Evolutionary conservation across 192 early-diverging fungal species (phyloP), one percentile per base, ranked within the genome.

Genomic region (Jimgerdemannia lactiflua): DNA sequence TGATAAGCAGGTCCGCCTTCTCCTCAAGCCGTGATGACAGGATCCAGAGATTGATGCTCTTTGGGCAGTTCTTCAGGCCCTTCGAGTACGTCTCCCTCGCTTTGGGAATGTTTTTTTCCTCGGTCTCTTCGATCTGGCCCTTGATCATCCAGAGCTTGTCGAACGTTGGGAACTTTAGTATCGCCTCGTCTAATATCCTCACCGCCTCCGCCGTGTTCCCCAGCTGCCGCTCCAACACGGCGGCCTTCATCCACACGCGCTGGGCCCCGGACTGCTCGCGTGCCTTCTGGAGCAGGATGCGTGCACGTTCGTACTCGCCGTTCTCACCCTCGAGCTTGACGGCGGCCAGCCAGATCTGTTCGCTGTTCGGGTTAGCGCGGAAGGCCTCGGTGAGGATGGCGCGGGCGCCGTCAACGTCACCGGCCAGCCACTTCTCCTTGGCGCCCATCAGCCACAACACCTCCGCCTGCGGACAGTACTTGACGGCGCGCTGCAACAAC

Each of bases 371-470:
- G 78, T 98, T 98, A 3, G 97, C 96, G 9, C 87, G 86, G 82
- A 96, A 97, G 4, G 97, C 97, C 69, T 89, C 88, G 44, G 90
- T 93, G 19, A 99, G 86, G 70, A 97, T 94, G 14, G 78, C 82
- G 41, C 95, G 92, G 10, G 97, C 98, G 39, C 89, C 94, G 4
- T 86, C 84, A 17, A 99, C 87, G 77, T 97, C 92, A 4, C 91
- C 91, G 11, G 88, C 86, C 18, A 91, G 70, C 97, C 97, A 98
- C 79, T 94, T 94, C 69, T 98, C 95, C 78, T 98, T 97, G 42
- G 98, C 98, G 0, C 89, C 92, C 94, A 98, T 98, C 42, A 99
- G 87, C 98, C 98, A 99, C 66, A 99, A 84, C 3, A 94, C 86
- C 80, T 99, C 96, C 19, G 91, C 93, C 59, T 95, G 93, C 64